Percentiles rank a stretch among this genome's conserved stretches.
phyloP scores from a whole-genome alignment of 2,329 filamentous ascomycete species.

The Verticillium tricorpus region DNA sequence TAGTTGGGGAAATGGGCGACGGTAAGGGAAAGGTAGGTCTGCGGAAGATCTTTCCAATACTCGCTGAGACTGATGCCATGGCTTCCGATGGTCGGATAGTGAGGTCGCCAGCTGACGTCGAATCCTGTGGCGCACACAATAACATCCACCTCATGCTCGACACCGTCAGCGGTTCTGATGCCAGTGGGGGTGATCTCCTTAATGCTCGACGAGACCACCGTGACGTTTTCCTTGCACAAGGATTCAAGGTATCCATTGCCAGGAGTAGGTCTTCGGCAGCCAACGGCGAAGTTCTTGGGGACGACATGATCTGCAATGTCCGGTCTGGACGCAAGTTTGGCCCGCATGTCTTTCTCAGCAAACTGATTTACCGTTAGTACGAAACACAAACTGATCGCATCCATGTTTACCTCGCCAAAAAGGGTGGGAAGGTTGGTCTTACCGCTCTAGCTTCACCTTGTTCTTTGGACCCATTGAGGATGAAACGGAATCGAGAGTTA shows the following conservation, averaged over 20 bases:
- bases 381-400: no score
- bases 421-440: background rate
- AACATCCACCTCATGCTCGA: constrained; percentile 13
- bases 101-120: constrained; percentile 13
- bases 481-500: constrained; percentile 49
- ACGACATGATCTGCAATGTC: constrained; percentile 28
- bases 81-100: constrained; percentile 41
- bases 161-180: constrained; percentile 17
- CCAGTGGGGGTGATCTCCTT: constrained; percentile 20
- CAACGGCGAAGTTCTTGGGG: constrained; percentile 13
- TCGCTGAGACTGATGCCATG: constrained; percentile 42
- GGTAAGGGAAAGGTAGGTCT: constrained; percentile 23
- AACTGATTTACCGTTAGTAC: background rate
- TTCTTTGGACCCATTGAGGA: constrained; percentile 42
- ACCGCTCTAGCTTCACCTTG: constrained; percentile 28
- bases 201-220: constrained; percentile 26
- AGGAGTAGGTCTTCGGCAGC: constrained; percentile 15
- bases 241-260: constrained; percentile 17
- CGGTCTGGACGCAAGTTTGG: constrained; percentile 32
- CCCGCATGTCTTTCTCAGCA: constrained; percentile 31
- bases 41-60: constrained; percentile 39
- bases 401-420: no score
- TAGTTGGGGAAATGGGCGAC: constrained; percentile 24
- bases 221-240: constrained; percentile 31
- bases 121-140: constrained; percentile 16